Conservation (phyloP, 139 green algal species). For the Micractinium conductrix region DNA sequence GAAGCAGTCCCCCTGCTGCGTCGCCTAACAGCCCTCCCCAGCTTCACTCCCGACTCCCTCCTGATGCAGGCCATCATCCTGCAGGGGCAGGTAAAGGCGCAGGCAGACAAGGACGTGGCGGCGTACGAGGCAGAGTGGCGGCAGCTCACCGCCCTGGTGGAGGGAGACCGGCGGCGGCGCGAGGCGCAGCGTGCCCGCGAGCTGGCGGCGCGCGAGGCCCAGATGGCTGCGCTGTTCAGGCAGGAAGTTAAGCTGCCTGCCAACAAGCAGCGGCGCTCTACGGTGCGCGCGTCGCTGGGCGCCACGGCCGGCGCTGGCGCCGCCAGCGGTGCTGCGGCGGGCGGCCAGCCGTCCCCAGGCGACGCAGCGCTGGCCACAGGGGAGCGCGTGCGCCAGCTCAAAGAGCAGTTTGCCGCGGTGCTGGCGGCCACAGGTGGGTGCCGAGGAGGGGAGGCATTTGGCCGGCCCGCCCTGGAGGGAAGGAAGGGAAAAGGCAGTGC, state of each 20-base stretch:
- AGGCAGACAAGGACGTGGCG: conserved; percentile 86
- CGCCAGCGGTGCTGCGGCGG: not conserved
- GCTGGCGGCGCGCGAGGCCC: conserved; percentile 72
- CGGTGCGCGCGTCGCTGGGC: not conserved
- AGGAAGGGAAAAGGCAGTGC: not conserved
- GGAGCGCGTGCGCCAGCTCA: conserved; percentile 80
- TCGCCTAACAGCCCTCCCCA: too few relatives aligned
- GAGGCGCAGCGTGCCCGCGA: conserved; percentile 56
- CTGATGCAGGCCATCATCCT: conserved; percentile 31
- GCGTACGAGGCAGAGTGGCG: conserved; percentile 89
- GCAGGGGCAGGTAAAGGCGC: conserved; percentile 62
- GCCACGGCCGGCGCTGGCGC: not conserved
- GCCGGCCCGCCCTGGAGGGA: too few relatives aligned
- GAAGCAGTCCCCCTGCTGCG: not conserved
- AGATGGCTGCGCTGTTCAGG: conserved; percentile 77
- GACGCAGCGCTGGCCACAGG: conserved; percentile 42
- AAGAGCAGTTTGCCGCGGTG: conserved; percentile 83
- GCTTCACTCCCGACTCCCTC: too few relatives aligned
- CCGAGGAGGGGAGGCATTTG: too few relatives aligned
- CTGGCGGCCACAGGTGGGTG: conserved; percentile 67
- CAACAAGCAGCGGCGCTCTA: not conserved
- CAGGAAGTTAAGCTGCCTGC: conserved; percentile 24
- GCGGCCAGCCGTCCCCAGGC: conserved; percentile 3
- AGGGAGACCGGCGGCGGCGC: conserved; percentile 69
- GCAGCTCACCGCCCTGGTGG: conserved; percentile 85